A percentile compares a stretch with the other conserved stretches of the same genome.
phyloP scores from a whole-genome alignment of 768 basidiomycete genomes.

The Omphalotus guepiniiformis region DNA sequence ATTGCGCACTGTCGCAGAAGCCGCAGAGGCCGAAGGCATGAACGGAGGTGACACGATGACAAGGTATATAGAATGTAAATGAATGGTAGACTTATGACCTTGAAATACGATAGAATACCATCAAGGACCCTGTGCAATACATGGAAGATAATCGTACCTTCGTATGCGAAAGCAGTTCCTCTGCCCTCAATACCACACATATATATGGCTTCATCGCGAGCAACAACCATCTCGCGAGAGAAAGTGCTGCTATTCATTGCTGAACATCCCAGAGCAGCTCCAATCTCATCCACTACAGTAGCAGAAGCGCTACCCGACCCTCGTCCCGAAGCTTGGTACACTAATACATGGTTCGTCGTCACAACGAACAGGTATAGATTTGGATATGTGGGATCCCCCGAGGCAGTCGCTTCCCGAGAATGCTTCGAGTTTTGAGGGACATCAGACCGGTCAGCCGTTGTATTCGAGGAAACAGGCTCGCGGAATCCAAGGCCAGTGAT shows the following conservation, averaged over 20 bases:
- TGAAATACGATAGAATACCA: background rate
- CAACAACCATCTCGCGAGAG: constrained; percentile 76
- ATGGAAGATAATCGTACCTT: constrained; percentile 65
- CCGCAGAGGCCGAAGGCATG: constrained; percentile 56
- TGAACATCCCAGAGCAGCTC: constrained; percentile 80
- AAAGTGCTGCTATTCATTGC: constrained; percentile 61
- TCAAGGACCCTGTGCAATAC: background rate
- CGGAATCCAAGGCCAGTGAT: constrained; percentile 91
- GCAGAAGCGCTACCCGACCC: constrained; percentile 58
- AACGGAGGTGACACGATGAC: constrained; percentile 88
- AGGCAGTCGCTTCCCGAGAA: constrained; percentile 1
- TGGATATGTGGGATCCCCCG: constrained; percentile 35
- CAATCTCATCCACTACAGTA: constrained; percentile 79
- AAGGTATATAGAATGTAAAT: constrained; percentile 78
- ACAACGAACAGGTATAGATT: constrained; percentile 74
- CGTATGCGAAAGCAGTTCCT: constrained; percentile 85
- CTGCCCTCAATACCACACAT: constrained; percentile 78
- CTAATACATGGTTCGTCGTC: constrained; percentile 80
- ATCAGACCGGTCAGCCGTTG: constrained; percentile 8
- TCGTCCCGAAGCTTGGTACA: constrained; percentile 69
- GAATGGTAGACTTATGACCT: constrained; percentile 77
- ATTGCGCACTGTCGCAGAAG: constrained; percentile 74
- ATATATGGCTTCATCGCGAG: constrained; percentile 89
- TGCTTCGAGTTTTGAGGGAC: background rate
- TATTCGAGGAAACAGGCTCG: constrained; percentile 36